Conservation (phyloP, 2,329 filamentous ascomycete genomes). For the Apiospora aurea region DNA sequence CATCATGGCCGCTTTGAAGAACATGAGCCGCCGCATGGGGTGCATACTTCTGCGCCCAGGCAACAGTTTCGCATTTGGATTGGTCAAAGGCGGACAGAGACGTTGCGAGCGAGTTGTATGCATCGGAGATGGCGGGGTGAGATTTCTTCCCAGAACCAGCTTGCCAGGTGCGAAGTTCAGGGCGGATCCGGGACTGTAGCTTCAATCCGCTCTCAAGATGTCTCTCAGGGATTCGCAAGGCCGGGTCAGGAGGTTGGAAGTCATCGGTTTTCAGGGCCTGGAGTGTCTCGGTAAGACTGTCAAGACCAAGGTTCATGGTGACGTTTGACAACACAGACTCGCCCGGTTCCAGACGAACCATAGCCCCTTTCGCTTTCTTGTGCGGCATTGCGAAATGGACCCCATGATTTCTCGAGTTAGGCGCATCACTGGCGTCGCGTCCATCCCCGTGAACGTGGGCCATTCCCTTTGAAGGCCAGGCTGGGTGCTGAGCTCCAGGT, state of each 20-base stretch:
- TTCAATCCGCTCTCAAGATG: conserved; percentile 65
- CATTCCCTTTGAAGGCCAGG: conserved; percentile 75
- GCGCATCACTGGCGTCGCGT: background rate
- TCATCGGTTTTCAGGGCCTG: conserved; percentile 46
- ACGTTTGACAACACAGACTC: conserved; percentile 53
- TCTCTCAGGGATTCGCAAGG: conserved; percentile 61
- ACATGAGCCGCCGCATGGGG: conserved; percentile 74
- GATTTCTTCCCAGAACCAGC: conserved; percentile 30
- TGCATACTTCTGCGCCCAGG: conserved; percentile 88
- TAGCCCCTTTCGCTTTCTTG: conserved; percentile 60
- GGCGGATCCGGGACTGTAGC: conserved; percentile 56
- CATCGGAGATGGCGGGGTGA: conserved; percentile 65
- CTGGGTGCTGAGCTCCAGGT: conserved; percentile 70
- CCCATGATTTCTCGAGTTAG: background rate
- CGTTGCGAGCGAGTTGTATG: conserved; percentile 66
- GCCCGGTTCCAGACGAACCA: conserved; percentile 46
- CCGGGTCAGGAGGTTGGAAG: conserved; percentile 53
- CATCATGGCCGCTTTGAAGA: conserved; percentile 77
- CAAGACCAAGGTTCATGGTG: conserved; percentile 49
- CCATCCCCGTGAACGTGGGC: conserved; percentile 66
- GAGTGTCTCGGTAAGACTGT: conserved; percentile 42
- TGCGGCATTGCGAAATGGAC: conserved; percentile 29
- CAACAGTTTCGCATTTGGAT: conserved; percentile 73
- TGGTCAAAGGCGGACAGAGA: conserved; percentile 81
- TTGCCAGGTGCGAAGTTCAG: conserved; percentile 50